Evolutionary conservation across 2,329 filamentous ascomycete genomes (phyloP).

Genomic region (Hymenoscyphus scutula): DNA sequence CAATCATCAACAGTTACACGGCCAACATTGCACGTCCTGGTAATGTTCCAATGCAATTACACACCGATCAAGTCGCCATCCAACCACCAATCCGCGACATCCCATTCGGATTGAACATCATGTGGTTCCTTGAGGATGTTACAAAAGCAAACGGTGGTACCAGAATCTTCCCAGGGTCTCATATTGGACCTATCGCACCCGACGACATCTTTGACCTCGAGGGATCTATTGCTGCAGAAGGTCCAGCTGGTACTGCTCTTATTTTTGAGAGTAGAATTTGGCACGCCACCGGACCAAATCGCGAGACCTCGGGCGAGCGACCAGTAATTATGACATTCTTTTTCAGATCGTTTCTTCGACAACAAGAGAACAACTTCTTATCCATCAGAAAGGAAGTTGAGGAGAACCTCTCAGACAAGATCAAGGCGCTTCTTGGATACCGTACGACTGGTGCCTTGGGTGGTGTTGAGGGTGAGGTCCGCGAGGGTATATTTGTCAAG

Average conservation of each 20-base stretch:
- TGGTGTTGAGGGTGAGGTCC: background rate
- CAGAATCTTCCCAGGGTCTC: background rate
- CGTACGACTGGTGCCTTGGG: constrained; percentile 2
- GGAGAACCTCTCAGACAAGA: background rate
- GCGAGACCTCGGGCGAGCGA: constrained; percentile 2
- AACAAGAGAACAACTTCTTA: constrained; percentile 5
- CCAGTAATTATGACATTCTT: constrained; percentile 5
- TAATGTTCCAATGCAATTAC: constrained; percentile 6
- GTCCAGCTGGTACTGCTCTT: constrained; percentile 4
- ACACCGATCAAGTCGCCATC: constrained; percentile 6
- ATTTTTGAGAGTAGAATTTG: constrained; percentile 3
- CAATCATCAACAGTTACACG: constrained; percentile 2
- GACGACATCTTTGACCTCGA: constrained; percentile 5
- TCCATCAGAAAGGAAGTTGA: constrained; percentile 3
- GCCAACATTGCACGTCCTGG: constrained; percentile 7
- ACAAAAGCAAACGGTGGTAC: background rate
- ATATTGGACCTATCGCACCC: constrained; percentile 1
- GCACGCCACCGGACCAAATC: constrained; percentile 4
- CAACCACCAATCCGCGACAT: background rate
- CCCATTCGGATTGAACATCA: background rate
- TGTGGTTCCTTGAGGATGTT: constrained; percentile 1
- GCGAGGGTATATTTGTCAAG: background rate
- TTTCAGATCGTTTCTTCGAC: constrained; percentile 4
- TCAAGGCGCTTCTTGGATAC: constrained; percentile 1
- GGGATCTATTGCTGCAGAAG: background rate